Evolutionary conservation across 805 yeast genomes (phyloP).

Genomic region (Pichia heedii): DNA sequence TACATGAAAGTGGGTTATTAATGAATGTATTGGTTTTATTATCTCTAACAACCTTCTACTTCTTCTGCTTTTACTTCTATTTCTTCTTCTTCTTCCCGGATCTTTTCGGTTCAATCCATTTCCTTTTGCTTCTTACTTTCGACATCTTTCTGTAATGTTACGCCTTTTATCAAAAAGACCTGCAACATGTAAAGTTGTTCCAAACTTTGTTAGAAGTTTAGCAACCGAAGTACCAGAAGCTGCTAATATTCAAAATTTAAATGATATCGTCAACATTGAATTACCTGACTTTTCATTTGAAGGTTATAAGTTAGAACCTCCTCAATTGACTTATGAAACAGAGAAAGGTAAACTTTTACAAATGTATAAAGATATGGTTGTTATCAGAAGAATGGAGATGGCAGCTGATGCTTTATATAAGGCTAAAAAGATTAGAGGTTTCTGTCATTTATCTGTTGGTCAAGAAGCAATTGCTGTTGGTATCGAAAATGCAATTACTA

Average conservation of each 20-base stretch:
- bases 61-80: too few species aligned
- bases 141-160: constrained; percentile 5
- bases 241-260: constrained; percentile 1
- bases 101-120: too few species aligned
- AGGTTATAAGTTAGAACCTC: constrained; percentile 70
- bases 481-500: constrained; percentile 86
- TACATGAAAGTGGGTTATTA: too few species aligned
- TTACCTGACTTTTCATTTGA: constrained; percentile 80
- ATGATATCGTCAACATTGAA: constrained; percentile 34
- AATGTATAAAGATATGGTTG: constrained; percentile 94
- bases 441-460: constrained; percentile 97
- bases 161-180: constrained; percentile 9
- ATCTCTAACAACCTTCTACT: too few species aligned
- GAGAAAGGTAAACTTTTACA: constrained; percentile 72
- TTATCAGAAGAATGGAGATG: constrained; percentile 97
- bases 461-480: constrained; percentile 99
- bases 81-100: too few species aligned
- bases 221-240: constrained; percentile 23
- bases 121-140: not conserved
- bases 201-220: constrained; percentile 12
- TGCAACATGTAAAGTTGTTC: constrained; percentile 3
- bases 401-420: constrained; percentile 96
- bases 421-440: constrained; percentile 97
- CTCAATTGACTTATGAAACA: constrained; percentile 65
- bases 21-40: too few species aligned